Conservation (phyloP, 352 stramenopile species). For the Globisporangium nodosum region DNA sequence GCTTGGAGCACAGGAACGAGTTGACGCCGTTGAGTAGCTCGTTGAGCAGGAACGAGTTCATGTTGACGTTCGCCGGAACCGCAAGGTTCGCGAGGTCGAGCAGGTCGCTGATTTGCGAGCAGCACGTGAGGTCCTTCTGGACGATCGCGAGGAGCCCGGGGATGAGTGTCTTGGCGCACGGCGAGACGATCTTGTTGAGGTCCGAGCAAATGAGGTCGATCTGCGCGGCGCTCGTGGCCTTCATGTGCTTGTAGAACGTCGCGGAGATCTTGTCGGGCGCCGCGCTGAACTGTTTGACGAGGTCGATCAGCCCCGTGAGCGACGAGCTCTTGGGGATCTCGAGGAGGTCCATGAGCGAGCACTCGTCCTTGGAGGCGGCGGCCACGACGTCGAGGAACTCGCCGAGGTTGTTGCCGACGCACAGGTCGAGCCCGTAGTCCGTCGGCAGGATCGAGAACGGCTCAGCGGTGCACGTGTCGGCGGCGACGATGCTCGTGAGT, state of each 20-base stretch:
- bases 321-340: slow-evolving; percentile 22
- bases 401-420: slow-evolving; percentile 46
- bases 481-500: slow-evolving; percentile 6
- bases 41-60: slow-evolving; percentile 33
- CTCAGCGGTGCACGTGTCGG: slow-evolving; percentile 35
- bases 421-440: slow-evolving; percentile 33
- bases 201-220: slow-evolving; percentile 38
- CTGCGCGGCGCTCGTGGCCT: slow-evolving; percentile 22
- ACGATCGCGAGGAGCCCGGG: slow-evolving; percentile 33
- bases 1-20: slow-evolving; percentile 39
- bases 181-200: slow-evolving; percentile 42
- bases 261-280: slow-evolving; percentile 17
- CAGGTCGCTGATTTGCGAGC: slow-evolving; percentile 33
- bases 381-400: slow-evolving; percentile 32
- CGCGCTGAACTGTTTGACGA: slow-evolving; percentile 33
- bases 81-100: slow-evolving; percentile 45
- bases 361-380: slow-evolving; percentile 22
- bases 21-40: slow-evolving; percentile 49
- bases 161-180: slow-evolving; percentile 42
- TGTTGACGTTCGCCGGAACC: slow-evolving; percentile 35
- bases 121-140: slow-evolving; percentile 43
- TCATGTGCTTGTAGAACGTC: slow-evolving; percentile 14
- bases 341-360: slow-evolving; percentile 38
- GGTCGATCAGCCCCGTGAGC: slow-evolving; percentile 21
- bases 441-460: slow-evolving; percentile 31